These are phyloP conservation scores for Aspergillus sp. DNA, from an alignment of 2,329 filamentous ascomycete species.

Conservation along the genomic window DNA sequence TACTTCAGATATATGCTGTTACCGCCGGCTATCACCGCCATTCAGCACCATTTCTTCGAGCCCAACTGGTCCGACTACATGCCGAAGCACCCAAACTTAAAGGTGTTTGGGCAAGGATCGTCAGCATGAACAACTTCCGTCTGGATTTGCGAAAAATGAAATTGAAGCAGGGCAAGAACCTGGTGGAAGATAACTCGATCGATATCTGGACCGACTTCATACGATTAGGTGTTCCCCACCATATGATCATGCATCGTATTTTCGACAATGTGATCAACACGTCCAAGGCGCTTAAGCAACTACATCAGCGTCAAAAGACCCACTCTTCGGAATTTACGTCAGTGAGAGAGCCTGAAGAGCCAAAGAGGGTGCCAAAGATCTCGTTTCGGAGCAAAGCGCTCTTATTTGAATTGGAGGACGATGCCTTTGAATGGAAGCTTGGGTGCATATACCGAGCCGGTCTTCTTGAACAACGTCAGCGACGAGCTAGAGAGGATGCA, in stretches of 20 bases:
- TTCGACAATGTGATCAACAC: conserved; percentile 93
- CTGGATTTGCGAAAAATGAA: conserved; percentile 77
- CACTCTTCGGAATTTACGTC: conserved; percentile 86
- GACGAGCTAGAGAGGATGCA: conserved; percentile 84
- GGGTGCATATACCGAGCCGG: conserved; percentile 91
- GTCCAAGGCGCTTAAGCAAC: conserved; percentile 80
- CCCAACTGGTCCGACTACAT: conserved; percentile 79
- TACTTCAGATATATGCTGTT: conserved; percentile 83
- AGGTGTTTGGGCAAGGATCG: conserved; percentile 79
- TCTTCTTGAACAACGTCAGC: conserved; percentile 83
- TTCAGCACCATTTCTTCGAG: conserved; percentile 76
- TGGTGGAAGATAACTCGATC: conserved; percentile 74
- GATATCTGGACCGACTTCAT: conserved; percentile 85
- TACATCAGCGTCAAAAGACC: conserved; percentile 90
- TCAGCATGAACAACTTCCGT: conserved; percentile 78
- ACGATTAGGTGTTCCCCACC: conserved; percentile 83
- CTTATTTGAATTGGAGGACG: conserved; percentile 91
- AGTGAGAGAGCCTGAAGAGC: conserved; percentile 78
- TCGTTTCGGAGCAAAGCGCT: conserved; percentile 79
- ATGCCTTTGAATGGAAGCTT: conserved; percentile 95
- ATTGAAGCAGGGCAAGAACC: conserved; percentile 62
- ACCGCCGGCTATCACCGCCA: conserved; percentile 84
- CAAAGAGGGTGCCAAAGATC: conserved; percentile 83
- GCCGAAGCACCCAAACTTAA: conserved; percentile 82
- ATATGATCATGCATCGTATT: conserved; percentile 83